Base-by-base conservation (phyloP, 2,329 filamentous ascomycete species). In the Pseudocercospora musae region DNA sequence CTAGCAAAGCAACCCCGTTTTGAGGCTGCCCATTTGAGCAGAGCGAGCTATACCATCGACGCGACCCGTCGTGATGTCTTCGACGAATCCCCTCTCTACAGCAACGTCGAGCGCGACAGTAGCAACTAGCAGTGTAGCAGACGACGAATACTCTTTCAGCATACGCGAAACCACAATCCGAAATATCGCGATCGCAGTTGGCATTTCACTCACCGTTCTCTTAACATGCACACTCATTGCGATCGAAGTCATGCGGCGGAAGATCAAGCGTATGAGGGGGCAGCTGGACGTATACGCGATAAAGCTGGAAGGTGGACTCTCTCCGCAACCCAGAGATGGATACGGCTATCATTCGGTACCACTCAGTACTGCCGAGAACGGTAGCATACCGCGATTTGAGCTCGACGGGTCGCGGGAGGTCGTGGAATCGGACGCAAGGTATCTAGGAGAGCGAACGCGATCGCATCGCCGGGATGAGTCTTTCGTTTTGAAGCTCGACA, bases 121-220 rank as follows among this genome's bases (percentile, higher is more conserved):
- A 7, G 15, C 49, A 13, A 33, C 49, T 6, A 56, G 20, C 23
- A 21, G n/a, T 42, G 6, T 46, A 27, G 42, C 62, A 18, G 55
- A 59, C 37, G 49, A 60, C n/a, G 60, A 50, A n/a, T 65, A 60
- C 53, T 55, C 59, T 20, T 65, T 62, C 57, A 62, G 52, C 31
- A 61, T 65, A 53, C 57, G 56, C 42, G 63, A 65, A 25, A 55
- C 59, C 4, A 61, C 58, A 8, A 59, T 65, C 29, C 63, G 63
- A 9, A 60, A 65, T 31, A 59, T 57, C 11, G 59, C 63, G 3
- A 62, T 65, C 11, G 60, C 57, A 10, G 54, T 65, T 20, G 60
- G 63, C 11, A 55, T 65, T n/a, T 55, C 63, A 9, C 50, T 65
- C n/a, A 57, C 58, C n/a, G 44, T 65, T 11, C 58, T 65, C 37